These are phyloP conservation scores for Aspergillaceae sp. DNA, from an alignment of 2,329 filamentous ascomycete genomes.

Conservation along the genomic window DNA sequence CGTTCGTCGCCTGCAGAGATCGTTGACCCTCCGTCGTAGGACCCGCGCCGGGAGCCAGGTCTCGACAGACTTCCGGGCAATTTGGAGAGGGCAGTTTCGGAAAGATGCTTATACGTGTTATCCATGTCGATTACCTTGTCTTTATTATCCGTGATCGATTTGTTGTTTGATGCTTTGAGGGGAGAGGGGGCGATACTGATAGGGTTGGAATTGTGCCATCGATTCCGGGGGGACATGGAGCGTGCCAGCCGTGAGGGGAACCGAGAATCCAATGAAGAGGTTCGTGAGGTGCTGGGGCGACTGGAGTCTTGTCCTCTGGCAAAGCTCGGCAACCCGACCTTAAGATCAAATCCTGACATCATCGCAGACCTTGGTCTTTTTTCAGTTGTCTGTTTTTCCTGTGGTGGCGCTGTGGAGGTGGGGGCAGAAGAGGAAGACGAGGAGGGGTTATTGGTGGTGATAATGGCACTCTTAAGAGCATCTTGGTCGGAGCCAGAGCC, in stretches of 20 bases:
- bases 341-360: slow-evolving; percentile 34
- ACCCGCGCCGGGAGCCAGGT: slow-evolving; percentile 29
- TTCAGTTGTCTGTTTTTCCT: slow-evolving; percentile 23
- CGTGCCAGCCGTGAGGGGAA: slow-evolving; percentile 21
- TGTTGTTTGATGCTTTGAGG: slow-evolving; percentile 20
- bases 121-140: slow-evolving; percentile 58
- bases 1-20: slow-evolving; percentile 46
- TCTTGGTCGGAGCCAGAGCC: slow-evolving; percentile 8
- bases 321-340: slow-evolving; percentile 26
- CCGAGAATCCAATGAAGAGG: slow-evolving; percentile 30
- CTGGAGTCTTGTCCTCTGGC: slow-evolving; percentile 28
- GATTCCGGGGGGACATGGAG: slow-evolving; percentile 33
- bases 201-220: slow-evolving; percentile 44
- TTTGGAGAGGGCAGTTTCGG: slow-evolving; percentile 59
- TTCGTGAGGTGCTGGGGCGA: slow-evolving; percentile 32
- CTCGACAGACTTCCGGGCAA: slow-evolving; percentile 58
- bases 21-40: slow-evolving; percentile 29
- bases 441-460: slow-evolving; percentile 11
- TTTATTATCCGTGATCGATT: slow-evolving; percentile 47
- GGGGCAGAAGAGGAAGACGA: not conserved
- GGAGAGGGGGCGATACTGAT: slow-evolving; percentile 28
- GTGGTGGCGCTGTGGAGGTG: slow-evolving; percentile 18
- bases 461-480: slow-evolving; percentile 35
- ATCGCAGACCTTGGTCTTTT: slow-evolving; percentile 41
- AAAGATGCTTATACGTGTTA: slow-evolving; percentile 55